Conservation (phyloP, 169 alveolate genomes). For the Plasmodium vivax region DNA sequence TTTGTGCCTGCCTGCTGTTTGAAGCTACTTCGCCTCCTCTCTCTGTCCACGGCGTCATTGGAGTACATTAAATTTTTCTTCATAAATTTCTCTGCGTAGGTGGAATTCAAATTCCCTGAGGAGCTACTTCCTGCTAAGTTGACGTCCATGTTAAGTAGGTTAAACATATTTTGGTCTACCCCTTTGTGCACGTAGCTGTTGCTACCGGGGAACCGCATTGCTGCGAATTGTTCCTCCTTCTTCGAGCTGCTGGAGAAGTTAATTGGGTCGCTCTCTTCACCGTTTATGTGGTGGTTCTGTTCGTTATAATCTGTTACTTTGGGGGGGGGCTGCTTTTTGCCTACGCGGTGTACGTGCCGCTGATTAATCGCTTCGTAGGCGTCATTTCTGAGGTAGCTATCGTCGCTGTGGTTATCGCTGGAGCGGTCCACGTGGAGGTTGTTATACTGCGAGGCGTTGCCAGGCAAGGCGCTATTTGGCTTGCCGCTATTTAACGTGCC, state of each 20-base stretch:
- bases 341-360: neutral
- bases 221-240: neutral
- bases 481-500: neutral
- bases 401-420: neutral
- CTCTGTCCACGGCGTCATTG: neutral
- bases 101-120: conserved; percentile 1
- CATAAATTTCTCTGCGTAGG: neutral
- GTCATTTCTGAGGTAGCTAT: neutral
- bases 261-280: neutral
- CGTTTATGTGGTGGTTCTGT: neutral
- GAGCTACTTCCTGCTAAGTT: neutral
- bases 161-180: neutral
- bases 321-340: neutral
- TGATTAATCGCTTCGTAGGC: neutral
- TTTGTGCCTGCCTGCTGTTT: neutral
- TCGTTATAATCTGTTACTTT: neutral
- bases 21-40: neutral
- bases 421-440: neutral
- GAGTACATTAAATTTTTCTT: conserved; percentile 9
- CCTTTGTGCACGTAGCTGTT: neutral
- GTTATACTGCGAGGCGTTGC: neutral
- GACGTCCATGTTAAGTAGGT: conserved; percentile 1
- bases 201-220: neutral
- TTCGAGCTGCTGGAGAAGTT: neutral
- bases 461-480: neutral